These are phyloP conservation scores for Verticillium klebahnii DNA, from an alignment of 2,329 filamentous ascomycete species.

Conservation along the genomic window DNA sequence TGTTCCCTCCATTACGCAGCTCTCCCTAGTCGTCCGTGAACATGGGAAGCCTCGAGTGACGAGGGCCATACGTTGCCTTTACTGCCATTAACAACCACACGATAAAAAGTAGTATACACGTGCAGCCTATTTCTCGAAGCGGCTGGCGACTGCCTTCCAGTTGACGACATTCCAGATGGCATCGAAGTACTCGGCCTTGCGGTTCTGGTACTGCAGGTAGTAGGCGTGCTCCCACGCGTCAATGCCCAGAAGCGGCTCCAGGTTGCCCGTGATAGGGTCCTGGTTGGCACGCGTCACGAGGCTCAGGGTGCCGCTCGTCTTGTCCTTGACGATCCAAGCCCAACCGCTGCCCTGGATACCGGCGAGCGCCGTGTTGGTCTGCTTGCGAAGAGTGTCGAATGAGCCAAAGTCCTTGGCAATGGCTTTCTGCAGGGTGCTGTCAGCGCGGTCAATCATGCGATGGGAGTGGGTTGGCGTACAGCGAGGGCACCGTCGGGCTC, in stretches of 20 bases:
- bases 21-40: neutral
- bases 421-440: slow-evolving; percentile 32
- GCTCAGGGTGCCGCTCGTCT: slow-evolving; percentile 54
- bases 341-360: slow-evolving; percentile 83
- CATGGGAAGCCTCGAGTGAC: neutral
- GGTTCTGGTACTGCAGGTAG: slow-evolving; percentile 94
- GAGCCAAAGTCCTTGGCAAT: slow-evolving; percentile 66
- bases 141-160: slow-evolving; percentile 85
- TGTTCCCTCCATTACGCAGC: no score
- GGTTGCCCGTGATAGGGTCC: slow-evolving; percentile 81
- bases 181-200: slow-evolving; percentile 92
- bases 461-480: slow-evolving; percentile 20
- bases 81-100: neutral
- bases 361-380: slow-evolving; percentile 64
- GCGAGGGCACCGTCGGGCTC: slow-evolving; percentile 59
- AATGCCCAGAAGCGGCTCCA: slow-evolving; percentile 77
- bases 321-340: slow-evolving; percentile 82
- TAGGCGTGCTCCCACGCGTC: slow-evolving; percentile 97
- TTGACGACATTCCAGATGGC: slow-evolving; percentile 94
- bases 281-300: slow-evolving; percentile 78
- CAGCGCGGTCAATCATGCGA: neutral
- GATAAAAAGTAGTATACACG: neutral
- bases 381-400: slow-evolving; percentile 58
- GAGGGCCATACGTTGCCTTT: neutral
- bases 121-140: slow-evolving; percentile 50